Conservation (phyloP, 176 grass and related monocot species). For the Bromus sterilis region DNA sequence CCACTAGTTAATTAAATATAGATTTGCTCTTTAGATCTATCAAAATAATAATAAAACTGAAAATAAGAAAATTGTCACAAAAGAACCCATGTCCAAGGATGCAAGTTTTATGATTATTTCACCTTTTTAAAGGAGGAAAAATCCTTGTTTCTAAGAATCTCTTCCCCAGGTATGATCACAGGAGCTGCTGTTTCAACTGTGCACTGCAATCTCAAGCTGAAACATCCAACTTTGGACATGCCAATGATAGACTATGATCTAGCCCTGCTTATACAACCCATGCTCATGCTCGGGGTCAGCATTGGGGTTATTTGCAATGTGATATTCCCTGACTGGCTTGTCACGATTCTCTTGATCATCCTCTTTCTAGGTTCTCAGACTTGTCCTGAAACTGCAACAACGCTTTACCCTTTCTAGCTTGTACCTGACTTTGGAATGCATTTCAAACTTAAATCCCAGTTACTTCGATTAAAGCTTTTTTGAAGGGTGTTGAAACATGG, state of each 20-base stretch:
- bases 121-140: neutral
- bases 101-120: neutral
- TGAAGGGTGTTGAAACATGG: conserved; percentile 61
- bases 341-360: conserved; percentile 57
- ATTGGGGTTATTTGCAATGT: conserved; percentile 67
- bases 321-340: conserved; percentile 66
- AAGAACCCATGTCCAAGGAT: neutral
- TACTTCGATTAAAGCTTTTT: conserved; percentile 58
- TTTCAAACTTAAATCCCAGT: conserved; percentile 19
- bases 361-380: conserved; percentile 53
- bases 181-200: conserved; percentile 60
- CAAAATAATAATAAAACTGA: neutral
- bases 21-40: neutral
- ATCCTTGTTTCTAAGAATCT: neutral
- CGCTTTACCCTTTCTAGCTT: neutral
- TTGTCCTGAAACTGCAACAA: neutral
- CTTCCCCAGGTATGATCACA: conserved; percentile 71
- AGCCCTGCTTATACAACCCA: conserved; percentile 68
- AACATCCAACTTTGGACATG: conserved; percentile 62
- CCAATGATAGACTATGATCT: conserved; percentile 77
- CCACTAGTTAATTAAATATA: neutral
- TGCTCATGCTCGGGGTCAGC: conserved; percentile 88
- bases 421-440: neutral
- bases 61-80: neutral
- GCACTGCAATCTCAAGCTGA: conserved; percentile 71